Base-by-base conservation (phyloP, 768 basidiomycete genomes). In the Megacollybia marginata region DNA sequence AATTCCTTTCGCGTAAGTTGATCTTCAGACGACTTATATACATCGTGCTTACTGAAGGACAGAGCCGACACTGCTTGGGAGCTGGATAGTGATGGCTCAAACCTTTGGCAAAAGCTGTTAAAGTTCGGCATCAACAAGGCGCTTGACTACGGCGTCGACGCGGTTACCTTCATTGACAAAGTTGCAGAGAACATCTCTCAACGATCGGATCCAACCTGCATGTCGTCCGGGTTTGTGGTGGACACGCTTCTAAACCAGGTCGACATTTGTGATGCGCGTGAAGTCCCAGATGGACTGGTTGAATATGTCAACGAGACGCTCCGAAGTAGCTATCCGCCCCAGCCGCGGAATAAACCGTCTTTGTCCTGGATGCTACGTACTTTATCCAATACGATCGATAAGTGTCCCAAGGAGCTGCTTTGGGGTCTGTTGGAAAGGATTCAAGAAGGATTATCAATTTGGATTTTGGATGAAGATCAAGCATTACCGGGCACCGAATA, bases 321-420 rank as follows among this genome's bases (percentile, higher is more conserved):
- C 50, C 64, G 68, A 18, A 70, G 75, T 9, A 75, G 76, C 9
- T 91, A 91, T 64, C 88, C 88, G 0, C 84, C 86, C 0, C 74
- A 74, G 16, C 70, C 75, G 4, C 67, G 69, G 44, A 75, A 78
- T 55, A 70, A 74, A 58, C 70, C 75, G 47, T 71, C 72, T 34
- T 74, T 76, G 33, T 67, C 78, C 52, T 89, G 85, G 86, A 67
- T 85, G 54, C 65, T 81, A 16, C 68, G 80, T 35, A 72, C 82
- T 4, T 62, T 88, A 47, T 73, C 72, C 42, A 64, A 68, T 7
- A 58, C 76, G 4, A 65, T 90, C 36, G 82, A 84, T 49, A 54
- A 63, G 0, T 84, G 82, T 57, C 82, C 84, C 2, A 51, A 54
- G 5, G 74, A 73, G 40, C 65, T 80, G 45, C 59, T 73, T 38